phyloP scores from a whole-genome alignment of 1,284 basidiomycete genomes.

The Apiotrichum montevideense region DNA sequence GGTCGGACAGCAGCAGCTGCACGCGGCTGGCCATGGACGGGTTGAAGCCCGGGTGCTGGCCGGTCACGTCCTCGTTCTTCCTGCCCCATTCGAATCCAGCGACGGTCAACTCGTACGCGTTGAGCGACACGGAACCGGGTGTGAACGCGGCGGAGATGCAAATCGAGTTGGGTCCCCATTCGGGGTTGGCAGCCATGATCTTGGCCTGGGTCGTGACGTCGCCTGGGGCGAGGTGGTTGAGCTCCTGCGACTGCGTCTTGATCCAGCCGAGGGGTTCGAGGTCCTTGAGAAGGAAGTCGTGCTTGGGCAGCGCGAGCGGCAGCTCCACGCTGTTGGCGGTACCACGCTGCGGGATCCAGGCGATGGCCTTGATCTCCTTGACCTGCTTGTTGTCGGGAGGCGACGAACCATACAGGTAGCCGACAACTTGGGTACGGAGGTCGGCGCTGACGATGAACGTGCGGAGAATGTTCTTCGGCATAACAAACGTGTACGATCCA shows the following conservation, averaged over 20 bases:
- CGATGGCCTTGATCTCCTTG: constrained; percentile 96
- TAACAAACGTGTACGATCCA: constrained; percentile 85
- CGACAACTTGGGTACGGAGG: constrained; percentile 91
- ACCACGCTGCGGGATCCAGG: constrained; percentile 92
- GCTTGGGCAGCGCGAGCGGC: constrained; percentile 76
- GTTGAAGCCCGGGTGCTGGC: constrained; percentile 86
- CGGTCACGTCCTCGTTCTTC: constrained; percentile 80
- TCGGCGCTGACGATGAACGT: constrained; percentile 92
- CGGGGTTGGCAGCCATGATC: constrained; percentile 90
- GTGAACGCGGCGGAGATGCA: constrained; percentile 95
- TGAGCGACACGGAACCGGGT: constrained; percentile 91
- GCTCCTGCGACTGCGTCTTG: constrained; percentile 88
- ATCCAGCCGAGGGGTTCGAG: constrained; percentile 96
- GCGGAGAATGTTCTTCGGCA: constrained; percentile 95
- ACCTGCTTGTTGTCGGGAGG: constrained; percentile 96
- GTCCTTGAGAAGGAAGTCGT: constrained; percentile 90
- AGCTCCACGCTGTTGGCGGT: constrained; percentile 90
- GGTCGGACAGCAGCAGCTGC: constrained; percentile 88
- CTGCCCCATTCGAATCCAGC: constrained; percentile 98
- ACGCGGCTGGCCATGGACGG: constrained; percentile 96
- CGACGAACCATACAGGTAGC: constrained; percentile 84
- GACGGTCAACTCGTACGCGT: constrained; percentile 82
- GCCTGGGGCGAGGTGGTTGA: constrained; percentile 83
- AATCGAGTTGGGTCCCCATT: constrained; percentile 90
- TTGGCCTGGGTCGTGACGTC: constrained; percentile 96